Conservation (phyloP, 176 grass and related monocot species). For the Triticum dicoccoides region DNA sequence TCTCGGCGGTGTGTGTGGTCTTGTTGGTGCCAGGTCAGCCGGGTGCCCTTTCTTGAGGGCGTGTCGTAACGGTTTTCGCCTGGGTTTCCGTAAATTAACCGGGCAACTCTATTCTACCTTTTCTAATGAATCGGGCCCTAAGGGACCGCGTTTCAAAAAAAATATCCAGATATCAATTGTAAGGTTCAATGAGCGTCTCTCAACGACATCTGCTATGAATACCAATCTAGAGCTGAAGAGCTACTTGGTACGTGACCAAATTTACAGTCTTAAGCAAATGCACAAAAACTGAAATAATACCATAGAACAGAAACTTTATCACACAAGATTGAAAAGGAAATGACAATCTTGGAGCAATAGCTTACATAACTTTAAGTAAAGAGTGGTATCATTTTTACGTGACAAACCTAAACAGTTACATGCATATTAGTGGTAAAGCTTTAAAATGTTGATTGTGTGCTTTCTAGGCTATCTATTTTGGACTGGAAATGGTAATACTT, state of each 20-base stretch:
- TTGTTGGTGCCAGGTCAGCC: too few species aligned
- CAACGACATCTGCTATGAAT: neutral
- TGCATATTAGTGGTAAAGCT: neutral
- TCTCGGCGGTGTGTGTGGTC: too few species aligned
- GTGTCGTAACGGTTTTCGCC: too few species aligned
- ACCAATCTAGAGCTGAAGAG: too few species aligned
- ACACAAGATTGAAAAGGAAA: neutral
- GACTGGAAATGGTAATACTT: neutral
- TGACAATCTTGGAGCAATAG: neutral
- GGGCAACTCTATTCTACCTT: too few species aligned
- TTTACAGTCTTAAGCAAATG: neutral
- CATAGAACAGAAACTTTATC: neutral
- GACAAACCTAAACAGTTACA: conserved; percentile 2
- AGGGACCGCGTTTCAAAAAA: too few species aligned
- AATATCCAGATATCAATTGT: neutral
- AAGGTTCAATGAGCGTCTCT: neutral
- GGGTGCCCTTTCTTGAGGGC: too few species aligned
- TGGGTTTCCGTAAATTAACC: too few species aligned
- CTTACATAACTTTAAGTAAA: neutral
- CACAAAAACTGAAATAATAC: conserved; percentile 10
- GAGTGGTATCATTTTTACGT: conserved; percentile 1
- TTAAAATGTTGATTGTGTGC: neutral
- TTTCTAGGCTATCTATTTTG: neutral
- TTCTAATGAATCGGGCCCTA: too few species aligned
- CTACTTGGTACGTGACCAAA: neutral